Conservation (phyloP, 306 rosid genomes). For the Sicyos baderoa region DNA sequence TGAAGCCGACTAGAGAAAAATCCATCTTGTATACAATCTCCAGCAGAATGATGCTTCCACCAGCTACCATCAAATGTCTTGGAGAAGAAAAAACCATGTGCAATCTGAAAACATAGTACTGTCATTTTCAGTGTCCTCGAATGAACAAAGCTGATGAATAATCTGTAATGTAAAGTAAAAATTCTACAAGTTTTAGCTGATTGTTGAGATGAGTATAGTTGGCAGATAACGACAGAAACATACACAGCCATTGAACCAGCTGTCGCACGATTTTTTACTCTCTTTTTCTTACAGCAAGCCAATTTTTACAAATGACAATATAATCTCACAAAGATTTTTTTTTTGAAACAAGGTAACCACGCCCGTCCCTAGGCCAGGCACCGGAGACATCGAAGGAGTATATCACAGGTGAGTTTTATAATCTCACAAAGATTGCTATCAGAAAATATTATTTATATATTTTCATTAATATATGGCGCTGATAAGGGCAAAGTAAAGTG, state of each 20-base stretch:
- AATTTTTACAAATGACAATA: background rate
- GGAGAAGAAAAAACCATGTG: slow-evolving; percentile 98
- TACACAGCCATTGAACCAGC: background rate
- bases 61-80: slow-evolving; percentile 85
- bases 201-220: background rate
- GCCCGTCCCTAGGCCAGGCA: no score
- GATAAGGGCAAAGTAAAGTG: background rate
- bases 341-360: no score
- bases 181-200: background rate
- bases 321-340: background rate
- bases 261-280: background rate
- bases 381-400: no score
- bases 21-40: slow-evolving; percentile 79
- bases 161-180: background rate
- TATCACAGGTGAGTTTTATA: no score
- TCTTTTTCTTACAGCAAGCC: background rate
- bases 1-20: slow-evolving; percentile 72
- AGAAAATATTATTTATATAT: no score
- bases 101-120: slow-evolving; percentile 38
- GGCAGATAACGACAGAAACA: background rate
- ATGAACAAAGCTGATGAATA: background rate
- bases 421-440: background rate
- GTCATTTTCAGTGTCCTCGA: slow-evolving; percentile 7
- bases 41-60: slow-evolving; percentile 74
- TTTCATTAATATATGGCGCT: background rate